Evolutionary conservation across 495 filamentous ascomycete species (phyloP).

Genomic region (Bacidia gigantensis): DNA sequence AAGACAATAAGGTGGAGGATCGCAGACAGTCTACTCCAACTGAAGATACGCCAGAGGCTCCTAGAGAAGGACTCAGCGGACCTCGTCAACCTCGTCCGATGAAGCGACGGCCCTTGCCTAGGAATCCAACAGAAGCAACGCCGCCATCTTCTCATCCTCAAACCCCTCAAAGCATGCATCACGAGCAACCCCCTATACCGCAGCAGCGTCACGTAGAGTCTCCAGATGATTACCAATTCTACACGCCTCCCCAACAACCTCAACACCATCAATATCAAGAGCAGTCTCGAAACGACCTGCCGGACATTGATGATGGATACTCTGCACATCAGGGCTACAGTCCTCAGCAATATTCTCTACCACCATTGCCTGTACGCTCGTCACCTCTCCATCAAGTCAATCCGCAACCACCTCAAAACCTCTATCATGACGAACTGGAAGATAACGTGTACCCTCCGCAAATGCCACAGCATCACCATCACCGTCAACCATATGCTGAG

Average conservation of each 20-base stretch:
- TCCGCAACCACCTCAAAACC: not conserved
- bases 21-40: constrained; percentile 33
- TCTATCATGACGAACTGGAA: not conserved
- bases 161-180: not conserved
- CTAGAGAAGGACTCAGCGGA: constrained; percentile 22
- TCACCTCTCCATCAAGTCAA: not conserved
- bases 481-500: not conserved
- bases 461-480: not conserved
- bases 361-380: constrained; percentile 1
- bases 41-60: not conserved
- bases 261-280: constrained; percentile 2
- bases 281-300: not conserved
- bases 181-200: constrained; percentile 1
- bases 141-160: constrained; percentile 18
- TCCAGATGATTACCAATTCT: constrained; percentile 2
- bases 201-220: constrained; percentile 10
- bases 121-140: constrained; percentile 42
- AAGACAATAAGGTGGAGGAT: constrained; percentile 48
- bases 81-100: constrained; percentile 48
- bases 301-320: not conserved
- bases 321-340: too few species aligned
- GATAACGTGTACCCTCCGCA: not conserved
- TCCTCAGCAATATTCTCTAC: not conserved
- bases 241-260: not conserved
- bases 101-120: constrained; percentile 68